phyloP scores from a whole-genome alignment of 768 basidiomycete species.

The Leucocoprinus leucothites region DNA sequence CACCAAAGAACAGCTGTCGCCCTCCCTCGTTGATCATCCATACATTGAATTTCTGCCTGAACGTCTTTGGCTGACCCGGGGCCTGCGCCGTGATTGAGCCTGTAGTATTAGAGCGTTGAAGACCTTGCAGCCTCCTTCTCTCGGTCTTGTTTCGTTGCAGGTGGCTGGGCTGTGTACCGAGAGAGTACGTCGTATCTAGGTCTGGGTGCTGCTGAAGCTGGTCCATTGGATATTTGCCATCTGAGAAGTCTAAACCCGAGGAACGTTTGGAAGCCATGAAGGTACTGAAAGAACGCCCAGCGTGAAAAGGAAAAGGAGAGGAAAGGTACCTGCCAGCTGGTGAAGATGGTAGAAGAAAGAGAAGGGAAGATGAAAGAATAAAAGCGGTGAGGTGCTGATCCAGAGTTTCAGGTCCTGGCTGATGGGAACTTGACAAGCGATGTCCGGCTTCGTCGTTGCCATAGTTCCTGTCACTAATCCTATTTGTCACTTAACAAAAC shows the following conservation, averaged over 20 bases:
- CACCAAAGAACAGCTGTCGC: slow-evolving; percentile 69
- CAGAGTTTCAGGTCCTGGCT: neutral
- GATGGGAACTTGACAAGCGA: slow-evolving; percentile 6
- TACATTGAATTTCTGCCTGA: slow-evolving; percentile 48
- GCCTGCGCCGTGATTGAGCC: slow-evolving; percentile 23
- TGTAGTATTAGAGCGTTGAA: slow-evolving; percentile 60
- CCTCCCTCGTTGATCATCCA: slow-evolving; percentile 97
- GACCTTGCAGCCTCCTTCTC: slow-evolving; percentile 76
- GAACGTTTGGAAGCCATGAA: slow-evolving; percentile 40
- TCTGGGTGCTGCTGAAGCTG: slow-evolving; percentile 55
- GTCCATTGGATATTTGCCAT: slow-evolving; percentile 35
- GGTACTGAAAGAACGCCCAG: slow-evolving; percentile 31
- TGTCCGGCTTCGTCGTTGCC: slow-evolving; percentile 1
- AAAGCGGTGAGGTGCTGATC: neutral
- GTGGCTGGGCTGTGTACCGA: slow-evolving; percentile 36
- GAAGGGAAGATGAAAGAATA: slow-evolving; percentile 14
- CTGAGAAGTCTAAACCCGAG: slow-evolving; percentile 70
- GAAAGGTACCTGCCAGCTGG: slow-evolving; percentile 47
- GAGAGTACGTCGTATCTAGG: slow-evolving; percentile 25
- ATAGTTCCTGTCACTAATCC: slow-evolving; percentile 1
- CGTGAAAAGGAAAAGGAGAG: slow-evolving; percentile 34
- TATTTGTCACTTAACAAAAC: neutral
- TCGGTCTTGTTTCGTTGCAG: slow-evolving; percentile 88
- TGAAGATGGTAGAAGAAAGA: slow-evolving; percentile 23
- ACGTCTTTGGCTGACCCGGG: slow-evolving; percentile 33